phyloP scores from a whole-genome alignment of 768 basidiomycete species.

The Boletus insuetus region DNA sequence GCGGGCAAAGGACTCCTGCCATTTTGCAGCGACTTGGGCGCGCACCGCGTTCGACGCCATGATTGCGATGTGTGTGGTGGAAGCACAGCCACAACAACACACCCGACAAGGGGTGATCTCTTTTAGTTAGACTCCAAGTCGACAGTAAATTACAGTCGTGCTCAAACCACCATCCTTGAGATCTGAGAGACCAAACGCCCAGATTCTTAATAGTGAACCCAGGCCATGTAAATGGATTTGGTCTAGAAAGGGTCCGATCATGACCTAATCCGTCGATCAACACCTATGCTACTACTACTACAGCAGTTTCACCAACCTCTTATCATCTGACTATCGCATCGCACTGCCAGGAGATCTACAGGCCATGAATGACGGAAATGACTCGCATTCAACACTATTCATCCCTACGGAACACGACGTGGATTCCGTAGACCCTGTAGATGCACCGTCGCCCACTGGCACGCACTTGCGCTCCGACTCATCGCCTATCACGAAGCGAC shows the following conservation, averaged over 20 bases:
- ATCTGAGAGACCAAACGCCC: too few species aligned
- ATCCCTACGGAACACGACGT: conserved; percentile 21
- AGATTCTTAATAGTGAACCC: too few species aligned
- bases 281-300: too few species aligned
- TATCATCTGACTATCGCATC: not conserved
- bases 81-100: conserved; percentile 23
- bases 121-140: too few species aligned
- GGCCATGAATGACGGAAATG: conserved; percentile 14
- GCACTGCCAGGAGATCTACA: not conserved
- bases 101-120: too few species aligned
- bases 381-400: conserved; percentile 14
- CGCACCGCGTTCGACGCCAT: conserved; percentile 66
- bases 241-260: too few species aligned
- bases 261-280: conserved; percentile 2
- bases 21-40: conserved; percentile 64
- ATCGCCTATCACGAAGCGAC: conserved; percentile 9
- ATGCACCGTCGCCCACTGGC: not conserved
- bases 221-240: too few species aligned
- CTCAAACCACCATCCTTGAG: too few species aligned
- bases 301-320: not conserved
- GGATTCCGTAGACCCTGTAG: not conserved
- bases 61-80: not conserved
- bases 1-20: conserved; percentile 68
- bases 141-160: too few species aligned
- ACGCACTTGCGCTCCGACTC: conserved; percentile 3